Conservation (phyloP, 2,329 filamentous ascomycete genomes). For the Tolypocladium endophyticum region DNA sequence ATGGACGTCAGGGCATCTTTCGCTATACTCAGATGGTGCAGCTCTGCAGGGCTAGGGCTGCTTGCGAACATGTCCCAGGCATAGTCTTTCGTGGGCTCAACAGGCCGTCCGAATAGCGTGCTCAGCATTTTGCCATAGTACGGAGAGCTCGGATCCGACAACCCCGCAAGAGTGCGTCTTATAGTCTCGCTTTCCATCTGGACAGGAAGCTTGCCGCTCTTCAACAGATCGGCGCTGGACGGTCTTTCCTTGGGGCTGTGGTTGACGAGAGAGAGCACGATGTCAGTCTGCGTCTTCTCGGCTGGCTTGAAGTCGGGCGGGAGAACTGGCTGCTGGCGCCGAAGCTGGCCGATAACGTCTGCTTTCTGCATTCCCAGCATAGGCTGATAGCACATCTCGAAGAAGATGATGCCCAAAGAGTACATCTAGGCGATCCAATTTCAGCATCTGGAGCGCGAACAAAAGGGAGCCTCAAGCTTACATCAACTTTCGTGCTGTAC, state of each 20-base stretch:
- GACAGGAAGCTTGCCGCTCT: slow-evolving; percentile 77
- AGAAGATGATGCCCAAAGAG: slow-evolving; percentile 93
- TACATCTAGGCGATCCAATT: slow-evolving; percentile 58
- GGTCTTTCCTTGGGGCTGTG: slow-evolving; percentile 78
- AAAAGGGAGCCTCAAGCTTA: slow-evolving; percentile 26
- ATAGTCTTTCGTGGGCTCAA: slow-evolving; percentile 71
- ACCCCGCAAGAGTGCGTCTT: slow-evolving; percentile 66
- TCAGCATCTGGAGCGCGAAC: neutral
- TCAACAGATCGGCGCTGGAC: slow-evolving; percentile 69
- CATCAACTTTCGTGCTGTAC: slow-evolving; percentile 90
- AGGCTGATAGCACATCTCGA: slow-evolving; percentile 80
- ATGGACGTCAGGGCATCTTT: slow-evolving; percentile 66
- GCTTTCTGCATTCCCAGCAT: slow-evolving; percentile 58
- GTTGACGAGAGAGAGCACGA: slow-evolving; percentile 69
- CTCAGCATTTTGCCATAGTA: slow-evolving; percentile 85
- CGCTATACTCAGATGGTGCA: slow-evolving; percentile 62
- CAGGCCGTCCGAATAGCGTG: slow-evolving; percentile 68
- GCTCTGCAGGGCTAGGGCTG: slow-evolving; percentile 43
- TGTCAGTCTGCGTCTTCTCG: slow-evolving; percentile 64
- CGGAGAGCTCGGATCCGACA: slow-evolving; percentile 73
- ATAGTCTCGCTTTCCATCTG: slow-evolving; percentile 92
- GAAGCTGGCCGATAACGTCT: slow-evolving; percentile 54
- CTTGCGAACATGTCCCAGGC: slow-evolving; percentile 61
- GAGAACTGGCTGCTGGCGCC: slow-evolving; percentile 55
- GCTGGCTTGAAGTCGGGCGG: slow-evolving; percentile 62